Base-by-base conservation (phyloP, 352 stramenopile genomes). In the Phytopythium aichiense region DNA sequence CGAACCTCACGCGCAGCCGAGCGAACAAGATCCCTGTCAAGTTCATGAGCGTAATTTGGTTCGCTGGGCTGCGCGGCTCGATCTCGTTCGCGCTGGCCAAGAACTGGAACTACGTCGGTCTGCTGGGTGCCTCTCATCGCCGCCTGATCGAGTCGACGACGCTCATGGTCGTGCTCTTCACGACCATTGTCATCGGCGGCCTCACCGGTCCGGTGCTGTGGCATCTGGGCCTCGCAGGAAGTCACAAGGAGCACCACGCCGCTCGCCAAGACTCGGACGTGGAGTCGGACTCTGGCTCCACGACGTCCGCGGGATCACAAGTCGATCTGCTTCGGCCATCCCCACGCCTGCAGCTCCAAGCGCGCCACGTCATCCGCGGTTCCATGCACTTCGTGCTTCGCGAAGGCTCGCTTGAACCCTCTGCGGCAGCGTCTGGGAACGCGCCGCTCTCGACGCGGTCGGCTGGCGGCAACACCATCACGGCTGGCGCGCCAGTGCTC, bases 1-100 rank as follows among this genome's bases (percentile, higher is more conserved):
- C 79, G 30, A 94, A 94, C 62, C 87, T 77, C 65, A 76, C 76
- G 30, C 81, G 86, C 2, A 76, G 77, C 25, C 43, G 56, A 0
- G 58, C 67, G 0, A 83, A 91, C 51, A 69, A 74, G n/a, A 93
- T 94, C 64, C 71, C 81, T 2, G 60, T 81, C 30, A 87, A 81
- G 65, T 89, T 70, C 60, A 94, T 94, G 86, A 77, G 76, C 22
- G 82, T 89, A 30, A 93, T 98, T 52, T 98, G 91, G 89, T 95
- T 98, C 58, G 87, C 91, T 13, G 95, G 95, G 35, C 74, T 98
- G 46, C 88, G 95, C 31, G 95, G 95, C 38, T 97, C 95, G 16
- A 96, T 98, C 53, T 87, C 93, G 16, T 98, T 98, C 63, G 89
- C 92, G 25, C 79, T 96, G 31, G 86, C 85, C 23, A 93, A 93